These are phyloP conservation scores for Blumeriella jaapii DNA, from an alignment of 2,329 filamentous ascomycete genomes.

Conservation along the genomic window DNA sequence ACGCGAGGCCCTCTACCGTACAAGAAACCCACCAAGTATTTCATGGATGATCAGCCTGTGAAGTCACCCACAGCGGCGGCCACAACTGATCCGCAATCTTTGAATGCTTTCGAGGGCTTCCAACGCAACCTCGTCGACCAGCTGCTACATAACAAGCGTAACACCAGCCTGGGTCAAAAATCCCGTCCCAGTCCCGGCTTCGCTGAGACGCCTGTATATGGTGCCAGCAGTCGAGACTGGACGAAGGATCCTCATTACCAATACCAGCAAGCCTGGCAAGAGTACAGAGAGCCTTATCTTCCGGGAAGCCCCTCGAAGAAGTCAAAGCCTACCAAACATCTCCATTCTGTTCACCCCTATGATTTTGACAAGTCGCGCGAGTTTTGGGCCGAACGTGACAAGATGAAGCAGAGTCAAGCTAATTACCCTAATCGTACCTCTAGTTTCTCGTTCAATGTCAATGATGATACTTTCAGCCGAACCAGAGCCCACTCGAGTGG, in stretches of 20 bases:
- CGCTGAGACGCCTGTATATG: conserved; percentile 1
- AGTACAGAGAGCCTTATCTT: conserved; percentile 7
- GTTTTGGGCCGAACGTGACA: conserved; percentile 1
- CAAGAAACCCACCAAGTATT: conserved; percentile 16
- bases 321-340: conserved; percentile 9
- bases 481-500: conserved; percentile 29
- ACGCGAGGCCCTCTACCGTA: background rate
- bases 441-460: conserved; percentile 41
- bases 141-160: conserved; percentile 17
- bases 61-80: conserved; percentile 25
- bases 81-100: conserved; percentile 10
- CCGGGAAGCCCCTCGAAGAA: conserved; percentile 14
- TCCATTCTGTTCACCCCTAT: conserved; percentile 10
- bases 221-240: conserved; percentile 1
- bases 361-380: conserved; percentile 7
- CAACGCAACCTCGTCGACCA: conserved; percentile 17
- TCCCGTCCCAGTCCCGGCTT: conserved; percentile 2
- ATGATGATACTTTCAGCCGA: conserved; percentile 32
- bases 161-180: conserved; percentile 4
- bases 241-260: conserved; percentile 3
- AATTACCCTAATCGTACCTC: conserved; percentile 28
- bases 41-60: conserved; percentile 1
- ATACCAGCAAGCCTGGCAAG: conserved; percentile 2
- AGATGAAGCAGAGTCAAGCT: conserved; percentile 9
- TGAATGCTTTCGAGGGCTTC: conserved; percentile 16